Conservation (phyloP, 2,329 filamentous ascomycete genomes). For the Xylaria sp. region DNA sequence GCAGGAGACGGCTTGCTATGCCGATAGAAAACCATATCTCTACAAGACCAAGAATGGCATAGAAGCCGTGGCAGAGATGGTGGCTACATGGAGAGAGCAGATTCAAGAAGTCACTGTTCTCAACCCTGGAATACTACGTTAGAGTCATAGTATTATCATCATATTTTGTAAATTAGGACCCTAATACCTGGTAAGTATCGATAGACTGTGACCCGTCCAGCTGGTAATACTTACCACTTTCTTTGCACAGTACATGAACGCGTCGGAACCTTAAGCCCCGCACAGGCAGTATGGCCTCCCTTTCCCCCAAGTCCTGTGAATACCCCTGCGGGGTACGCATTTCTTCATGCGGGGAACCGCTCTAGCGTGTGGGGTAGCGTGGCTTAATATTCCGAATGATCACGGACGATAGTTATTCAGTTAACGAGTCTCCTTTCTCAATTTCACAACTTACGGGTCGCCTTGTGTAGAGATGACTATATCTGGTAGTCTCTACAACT, state of each 20-base stretch:
- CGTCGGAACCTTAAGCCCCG: not conserved
- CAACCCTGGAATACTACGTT: conserved; percentile 32
- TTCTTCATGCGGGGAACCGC: no score
- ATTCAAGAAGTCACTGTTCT: conserved; percentile 38
- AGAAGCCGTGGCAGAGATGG: conserved; percentile 22
- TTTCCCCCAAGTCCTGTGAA: not conserved
- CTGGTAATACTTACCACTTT: no score
- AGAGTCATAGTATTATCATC: not conserved
- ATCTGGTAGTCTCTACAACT: no score
- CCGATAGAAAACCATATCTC: conserved; percentile 61
- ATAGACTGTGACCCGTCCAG: not conserved
- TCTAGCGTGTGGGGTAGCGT: no score
- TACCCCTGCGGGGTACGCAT: not conserved
- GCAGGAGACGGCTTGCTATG: conserved; percentile 58
- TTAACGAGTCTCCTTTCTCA: no score
- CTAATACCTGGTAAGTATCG: no score
- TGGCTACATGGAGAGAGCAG: conserved; percentile 45
- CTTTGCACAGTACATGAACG: no score
- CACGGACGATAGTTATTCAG: no score
- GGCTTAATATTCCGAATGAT: no score
- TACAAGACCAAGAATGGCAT: conserved; percentile 49
- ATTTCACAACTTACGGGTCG: no score
- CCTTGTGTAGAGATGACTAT: no score
- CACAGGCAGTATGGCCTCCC: not conserved
- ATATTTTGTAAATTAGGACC: not conserved